Evolutionary conservation across 768 basidiomycete genomes (phyloP), one percentile per base, ranked within the genome.

Genomic region (Asterophora parasitica): DNA sequence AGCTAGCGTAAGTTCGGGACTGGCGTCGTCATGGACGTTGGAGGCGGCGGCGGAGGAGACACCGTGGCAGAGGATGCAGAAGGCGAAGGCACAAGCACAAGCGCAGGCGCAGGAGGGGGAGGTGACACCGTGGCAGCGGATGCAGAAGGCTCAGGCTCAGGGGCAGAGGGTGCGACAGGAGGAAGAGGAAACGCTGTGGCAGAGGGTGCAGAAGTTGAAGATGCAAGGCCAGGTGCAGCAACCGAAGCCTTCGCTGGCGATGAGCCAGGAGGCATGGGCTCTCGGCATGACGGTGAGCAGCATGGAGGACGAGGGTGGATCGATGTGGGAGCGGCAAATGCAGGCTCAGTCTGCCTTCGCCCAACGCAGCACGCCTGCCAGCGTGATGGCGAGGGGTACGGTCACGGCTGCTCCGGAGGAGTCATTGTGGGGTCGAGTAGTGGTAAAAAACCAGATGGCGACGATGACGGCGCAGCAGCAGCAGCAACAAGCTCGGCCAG

Each of bases 311-410:
- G 48, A 46, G 30, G 47, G 41, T 17, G 42, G 32, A 28, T 31
- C 48, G 28, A 42, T 20, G n/a, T 49, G 52, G 52, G 41, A 46
- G 35, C 48, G 41, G 19, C 44, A 39, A 43, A 42, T 38, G 54
- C 44, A 48, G 30, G n/a, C 34, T 6, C 43, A 44, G 23, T 33
- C 28, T 19, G 41, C 39, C 3, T 30, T 46, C 30, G 11, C 38
- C 31, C 37, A 44, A 23, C 13, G 32, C 12, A 23, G 15, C 7
- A 40, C 20, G 20, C n/a, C 46, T 27, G 13, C 44, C 16, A 36
- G 13, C n/a, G 33, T 34, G 4, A 36, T 26, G 11, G 35, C 34
- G 11, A 45, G 26, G 17, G 26, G 23, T 19, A 7, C 38, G 2
- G 30, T 9, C 30, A 38, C 17, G 10, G 32, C 31, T 35, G 17